A percentile compares a stretch with the other conserved stretches of the same genome.
Conservation (phyloP, 2,329 filamentous ascomycete species). For the Aspergillus pseudotamarii region DNA sequence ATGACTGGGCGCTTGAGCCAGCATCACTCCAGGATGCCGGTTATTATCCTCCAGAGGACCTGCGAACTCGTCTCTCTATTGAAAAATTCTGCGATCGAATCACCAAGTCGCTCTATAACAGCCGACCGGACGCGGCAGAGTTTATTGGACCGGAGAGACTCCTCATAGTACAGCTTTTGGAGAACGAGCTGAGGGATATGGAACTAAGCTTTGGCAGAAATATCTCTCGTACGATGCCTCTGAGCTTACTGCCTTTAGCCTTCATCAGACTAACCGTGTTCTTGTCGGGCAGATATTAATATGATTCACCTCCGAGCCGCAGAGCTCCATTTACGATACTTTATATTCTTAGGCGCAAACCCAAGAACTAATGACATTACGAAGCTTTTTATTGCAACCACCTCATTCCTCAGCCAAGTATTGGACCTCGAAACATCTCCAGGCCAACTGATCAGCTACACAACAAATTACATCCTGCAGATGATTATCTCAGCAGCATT, state of each 20-base stretch:
- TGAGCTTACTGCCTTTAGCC: neutral
- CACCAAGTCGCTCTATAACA: constrained; percentile 58
- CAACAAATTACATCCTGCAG: constrained; percentile 65
- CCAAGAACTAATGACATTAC: constrained; percentile 46
- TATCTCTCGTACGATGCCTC: constrained; percentile 34
- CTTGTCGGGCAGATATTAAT: constrained; percentile 46
- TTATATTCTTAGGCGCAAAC: constrained; percentile 50
- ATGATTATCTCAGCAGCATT: constrained; percentile 67
- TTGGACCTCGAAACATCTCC: constrained; percentile 47
- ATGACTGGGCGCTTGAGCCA: constrained; percentile 57
- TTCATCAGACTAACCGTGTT: too few relatives aligned
- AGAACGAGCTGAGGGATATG: constrained; percentile 50
- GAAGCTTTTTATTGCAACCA: constrained; percentile 50
- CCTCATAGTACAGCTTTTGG: constrained; percentile 47
- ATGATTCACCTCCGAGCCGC: constrained; percentile 51
- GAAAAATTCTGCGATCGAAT: constrained; percentile 62
- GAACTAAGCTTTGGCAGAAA: constrained; percentile 54
- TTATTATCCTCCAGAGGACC: constrained; percentile 52
- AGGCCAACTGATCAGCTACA: constrained; percentile 54
- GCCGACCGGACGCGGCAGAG: constrained; percentile 55
- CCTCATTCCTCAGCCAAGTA: constrained; percentile 48
- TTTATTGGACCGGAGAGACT: constrained; percentile 47
- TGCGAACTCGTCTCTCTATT: constrained; percentile 55
- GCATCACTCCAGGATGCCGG: constrained; percentile 47
- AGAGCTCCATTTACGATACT: constrained; percentile 48